Evolutionary conservation across 2,329 filamentous ascomycete species (phyloP), one percentile per base, ranked within the genome.

Genomic region (Scedosporium boydii): DNA sequence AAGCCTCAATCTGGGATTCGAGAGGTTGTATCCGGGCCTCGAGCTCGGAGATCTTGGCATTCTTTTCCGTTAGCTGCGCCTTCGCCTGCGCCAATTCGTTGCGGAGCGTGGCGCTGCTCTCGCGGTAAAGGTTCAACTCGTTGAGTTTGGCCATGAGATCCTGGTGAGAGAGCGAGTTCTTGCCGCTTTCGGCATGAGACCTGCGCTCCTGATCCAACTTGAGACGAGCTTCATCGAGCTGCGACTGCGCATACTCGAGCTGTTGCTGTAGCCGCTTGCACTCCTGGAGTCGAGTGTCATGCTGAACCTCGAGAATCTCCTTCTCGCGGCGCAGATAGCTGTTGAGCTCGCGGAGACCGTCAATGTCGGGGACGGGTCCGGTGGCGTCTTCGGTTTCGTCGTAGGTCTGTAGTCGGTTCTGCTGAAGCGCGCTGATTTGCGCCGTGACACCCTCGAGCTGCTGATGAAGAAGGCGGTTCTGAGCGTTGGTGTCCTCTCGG

Each of bases 221-320:
- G 66, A 97, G 81, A 41, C 90, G 87, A 6, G 89, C 84, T 68
- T 97, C 92, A 65, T 99, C 95, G 6, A 99, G 86, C 72, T 98
- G 91, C 23, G 85, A 85, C 69, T 95, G 91, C 7, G 88, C 82
- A 71, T 96, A 93, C 59, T 96, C 89, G 26, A 97, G 82, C 70
- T 98, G 92, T 69, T 97, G 91, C 70, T 93, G 90, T 51, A 97
- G 76, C 61, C 95, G 87, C 75, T 96, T 96, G 61, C 86, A 82
- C 75, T 99, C 95, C 69, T 96, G 91, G 0, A 87, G 82, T 69
- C 93, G 93, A 55, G 98, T 81, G 68, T 97, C 93, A 69, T 92
- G 90, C 70, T 98, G 93, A n/a, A 97, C 91, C 68, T 99, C 93
- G 7, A 97, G 83, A 67, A 99, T 98, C 72, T 98, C 95, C 79